A percentile compares a stretch with the other conserved stretches of the same genome.
Evolutionary conservation across 805 yeast genomes (phyloP).

Genomic region (Yarrowia alimentaria): DNA sequence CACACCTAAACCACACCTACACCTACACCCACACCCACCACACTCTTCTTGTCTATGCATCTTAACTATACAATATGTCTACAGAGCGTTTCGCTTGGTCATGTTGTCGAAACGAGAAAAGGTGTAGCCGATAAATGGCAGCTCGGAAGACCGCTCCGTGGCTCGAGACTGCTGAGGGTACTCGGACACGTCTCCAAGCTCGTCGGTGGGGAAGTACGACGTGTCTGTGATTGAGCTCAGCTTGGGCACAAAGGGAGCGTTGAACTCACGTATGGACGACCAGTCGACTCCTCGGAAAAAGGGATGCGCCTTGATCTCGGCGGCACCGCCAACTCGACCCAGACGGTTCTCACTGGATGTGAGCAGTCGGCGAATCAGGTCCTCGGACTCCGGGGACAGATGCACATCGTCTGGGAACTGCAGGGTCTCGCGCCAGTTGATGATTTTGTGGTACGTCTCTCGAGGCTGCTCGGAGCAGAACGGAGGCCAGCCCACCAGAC

Average conservation of each 20-base stretch:
- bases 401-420: slow-evolving; percentile 91
- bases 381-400: slow-evolving; percentile 83
- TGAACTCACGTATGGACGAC: slow-evolving; percentile 81
- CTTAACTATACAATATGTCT: too few species aligned
- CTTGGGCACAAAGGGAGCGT: slow-evolving; percentile 92
- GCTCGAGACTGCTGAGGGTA: slow-evolving; percentile 57
- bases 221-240: slow-evolving; percentile 92
- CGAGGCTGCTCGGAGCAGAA: slow-evolving; percentile 93
- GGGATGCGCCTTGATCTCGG: slow-evolving; percentile 85
- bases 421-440: slow-evolving; percentile 86
- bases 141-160: slow-evolving; percentile 48
- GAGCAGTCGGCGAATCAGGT: slow-evolving; percentile 70
- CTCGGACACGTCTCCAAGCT: slow-evolving; percentile 90
- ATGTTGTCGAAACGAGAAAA: slow-evolving; percentile 91
- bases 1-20: too few species aligned
- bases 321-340: slow-evolving; percentile 90
- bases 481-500: slow-evolving; percentile 95
- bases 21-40: too few species aligned
- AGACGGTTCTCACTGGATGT: slow-evolving; percentile 76
- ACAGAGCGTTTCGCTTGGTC: slow-evolving; percentile 49
- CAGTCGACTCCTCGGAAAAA: slow-evolving; percentile 96
- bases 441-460: slow-evolving; percentile 86
- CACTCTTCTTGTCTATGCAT: too few species aligned
- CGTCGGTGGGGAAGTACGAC: slow-evolving; percentile 96
- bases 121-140: slow-evolving; percentile 97